Evolutionary conservation across 2,329 filamentous ascomycete genomes (phyloP), one percentile per base, ranked within the genome.

Genomic region (Aciculosporium take): DNA sequence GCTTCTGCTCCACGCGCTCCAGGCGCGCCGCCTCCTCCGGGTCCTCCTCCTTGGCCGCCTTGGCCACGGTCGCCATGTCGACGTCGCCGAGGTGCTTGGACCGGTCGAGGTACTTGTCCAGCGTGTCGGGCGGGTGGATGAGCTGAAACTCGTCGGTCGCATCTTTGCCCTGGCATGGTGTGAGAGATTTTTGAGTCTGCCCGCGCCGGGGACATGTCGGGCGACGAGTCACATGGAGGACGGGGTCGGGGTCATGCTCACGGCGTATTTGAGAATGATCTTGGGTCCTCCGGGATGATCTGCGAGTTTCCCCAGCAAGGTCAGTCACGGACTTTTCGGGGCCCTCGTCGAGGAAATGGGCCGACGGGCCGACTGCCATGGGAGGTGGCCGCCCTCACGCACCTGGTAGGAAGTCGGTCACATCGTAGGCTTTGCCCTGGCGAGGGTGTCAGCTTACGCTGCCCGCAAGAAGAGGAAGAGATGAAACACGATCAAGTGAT

Each of bases 231-330:
- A n/a, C n/a, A n/a, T n/a, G n/a, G n/a, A n/a, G n/a, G n/a, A n/a
- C n/a, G n/a, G n/a, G n/a, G n/a, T n/a, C n/a, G n/a, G 18, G 18
- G 18, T 21, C 12, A 7, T 5, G 32, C 69, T 47, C 57, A 74
- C 73, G 24, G 88, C 88, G 64, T 95, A 94, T 66, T 94, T 94
- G 49, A 98, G 74, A 55, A 98, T 96, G 59, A 96, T 93, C 57
- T 89, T 91, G 50, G 79, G 72, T 29, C 85, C 88, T 46, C 88
- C 88, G 20, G 88, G 88, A 56, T 94, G 87, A 60, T 94, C 85
- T 79, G 51, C 10, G 6, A 28, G 13, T 2, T 12, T 7, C 9
- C 5, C 21, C 23, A 21, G 10, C 32, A 3, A 24, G 32, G 15
- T 18, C 15, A 20, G 30, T 23, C 20, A 56, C 61, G 40, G 59